These are phyloP conservation scores for Paspalum vaginatum DNA, from an alignment of 176 grass and related monocot species.

Conservation along the genomic window DNA sequence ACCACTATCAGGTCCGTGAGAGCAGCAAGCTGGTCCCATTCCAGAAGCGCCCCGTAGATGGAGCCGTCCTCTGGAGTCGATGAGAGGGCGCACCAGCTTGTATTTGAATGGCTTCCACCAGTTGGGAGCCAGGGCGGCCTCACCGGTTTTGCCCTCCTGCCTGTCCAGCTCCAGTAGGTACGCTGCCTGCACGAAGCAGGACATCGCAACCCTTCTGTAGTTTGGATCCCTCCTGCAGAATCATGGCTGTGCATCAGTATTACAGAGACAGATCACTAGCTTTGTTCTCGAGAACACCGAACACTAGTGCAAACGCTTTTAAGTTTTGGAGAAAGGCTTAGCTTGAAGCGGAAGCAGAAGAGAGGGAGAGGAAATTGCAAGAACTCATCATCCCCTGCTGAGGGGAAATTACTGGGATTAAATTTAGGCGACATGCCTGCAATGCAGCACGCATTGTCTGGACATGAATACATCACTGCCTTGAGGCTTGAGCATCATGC, in stretches of 20 bases:
- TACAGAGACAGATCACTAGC: not conserved
- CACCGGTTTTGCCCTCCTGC: conserved; percentile 56
- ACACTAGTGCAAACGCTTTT: not conserved
- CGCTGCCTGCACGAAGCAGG: conserved; percentile 72
- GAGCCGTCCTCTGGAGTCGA: conserved; percentile 80
- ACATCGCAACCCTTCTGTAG: conserved; percentile 76
- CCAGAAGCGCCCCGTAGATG: conserved; percentile 72
- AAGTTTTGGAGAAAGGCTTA: too few species aligned
- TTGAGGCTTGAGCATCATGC: not conserved
- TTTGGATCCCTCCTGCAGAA: conserved; percentile 71
- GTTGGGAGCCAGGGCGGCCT: conserved; percentile 61
- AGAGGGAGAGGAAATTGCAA: not conserved
- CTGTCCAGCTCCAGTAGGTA: conserved; percentile 87
- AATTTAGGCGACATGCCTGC: not conserved
- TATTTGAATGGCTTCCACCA: conserved; percentile 96
- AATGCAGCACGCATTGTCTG: not conserved
- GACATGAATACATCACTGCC: not conserved
- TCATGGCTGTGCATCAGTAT: not conserved
- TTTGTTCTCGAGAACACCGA: not conserved
- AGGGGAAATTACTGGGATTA: not conserved
- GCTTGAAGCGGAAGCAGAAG: not conserved
- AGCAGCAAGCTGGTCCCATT: conserved; percentile 74
- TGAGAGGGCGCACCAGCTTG: conserved; percentile 58
- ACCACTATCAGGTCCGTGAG: conserved; percentile 60
- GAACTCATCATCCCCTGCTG: too few species aligned